phyloP scores from a whole-genome alignment of 768 basidiomycete species.

The Fistulinella prunicolor region DNA sequence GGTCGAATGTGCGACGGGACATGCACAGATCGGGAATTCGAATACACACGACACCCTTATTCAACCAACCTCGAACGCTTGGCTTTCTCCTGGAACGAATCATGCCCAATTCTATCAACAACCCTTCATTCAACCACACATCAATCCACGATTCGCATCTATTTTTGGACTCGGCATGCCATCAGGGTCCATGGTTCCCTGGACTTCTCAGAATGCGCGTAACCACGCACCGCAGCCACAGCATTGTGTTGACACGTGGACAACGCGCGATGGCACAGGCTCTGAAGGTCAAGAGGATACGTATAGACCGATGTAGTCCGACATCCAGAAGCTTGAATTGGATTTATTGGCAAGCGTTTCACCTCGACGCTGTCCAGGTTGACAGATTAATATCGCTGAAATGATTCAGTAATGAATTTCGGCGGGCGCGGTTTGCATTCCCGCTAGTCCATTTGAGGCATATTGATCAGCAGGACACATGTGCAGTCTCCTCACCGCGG shows the following conservation, averaged over 20 bases:
- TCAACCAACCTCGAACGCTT: constrained; percentile 14
- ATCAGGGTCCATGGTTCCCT: constrained; percentile 21
- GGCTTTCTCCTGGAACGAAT: constrained; percentile 15
- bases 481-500: background rate
- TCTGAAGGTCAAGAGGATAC: constrained; percentile 25
- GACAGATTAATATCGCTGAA: background rate
- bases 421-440: background rate
- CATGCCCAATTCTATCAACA: constrained; percentile 18
- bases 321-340: constrained; percentile 11
- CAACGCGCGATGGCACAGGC: constrained; percentile 27
- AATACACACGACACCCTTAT: constrained; percentile 11
- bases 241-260: constrained; percentile 42
- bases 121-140: constrained; percentile 69
- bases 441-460: background rate
- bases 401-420: background rate
- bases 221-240: constrained; percentile 10
- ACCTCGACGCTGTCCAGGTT: background rate
- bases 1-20: constrained; percentile 41
- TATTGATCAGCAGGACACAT: background rate
- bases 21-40: constrained; percentile 38
- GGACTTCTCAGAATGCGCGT: constrained; percentile 15
- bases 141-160: constrained; percentile 77
- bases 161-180: constrained; percentile 51
- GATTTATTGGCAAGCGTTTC: constrained; percentile 16
- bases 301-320: constrained; percentile 27